These are phyloP conservation scores for Ceratobasidium sp. DNA, from an alignment of 1,284 basidiomycete genomes.

Conservation along the genomic window DNA sequence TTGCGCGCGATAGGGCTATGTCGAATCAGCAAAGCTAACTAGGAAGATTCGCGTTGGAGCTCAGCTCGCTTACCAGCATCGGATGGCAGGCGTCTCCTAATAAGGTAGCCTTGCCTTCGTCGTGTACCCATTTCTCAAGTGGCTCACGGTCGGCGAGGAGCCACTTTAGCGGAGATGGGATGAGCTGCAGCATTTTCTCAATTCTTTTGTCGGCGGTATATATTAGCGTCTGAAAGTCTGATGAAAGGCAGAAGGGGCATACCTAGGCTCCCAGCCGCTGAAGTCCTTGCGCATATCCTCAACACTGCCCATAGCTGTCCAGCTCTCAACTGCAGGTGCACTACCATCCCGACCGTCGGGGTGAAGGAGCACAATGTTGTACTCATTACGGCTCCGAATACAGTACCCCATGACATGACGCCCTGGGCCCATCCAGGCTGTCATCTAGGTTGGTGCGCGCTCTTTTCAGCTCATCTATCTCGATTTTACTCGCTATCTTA, in stretches of 20 bases:
- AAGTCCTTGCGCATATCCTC: constrained; percentile 47
- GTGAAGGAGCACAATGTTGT: constrained; percentile 47
- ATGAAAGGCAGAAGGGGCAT: not conserved
- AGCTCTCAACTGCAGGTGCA: constrained; percentile 34
- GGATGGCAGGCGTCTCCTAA: constrained; percentile 67
- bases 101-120: constrained; percentile 60
- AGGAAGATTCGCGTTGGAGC: not conserved
- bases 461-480: not conserved
- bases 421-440: constrained; percentile 48
- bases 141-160: constrained; percentile 46
- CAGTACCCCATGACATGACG: constrained; percentile 48
- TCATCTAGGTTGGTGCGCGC: constrained; percentile 45
- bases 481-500: not conserved
- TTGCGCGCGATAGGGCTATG: constrained; percentile 64
- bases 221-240: not conserved
- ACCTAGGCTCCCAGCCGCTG: constrained; percentile 50
- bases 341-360: constrained; percentile 34
- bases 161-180: constrained; percentile 42
- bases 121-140: constrained; percentile 70
- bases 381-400: constrained; percentile 42
- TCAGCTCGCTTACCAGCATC: constrained; percentile 54
- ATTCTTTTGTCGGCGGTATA: constrained; percentile 37
- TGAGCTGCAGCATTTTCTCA: constrained; percentile 46
- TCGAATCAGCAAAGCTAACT: constrained; percentile 1
- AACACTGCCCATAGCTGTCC: constrained; percentile 44